Evolutionary conservation across 805 yeast genomes (phyloP), one percentile per base, ranked within the genome.

Genomic region (Saturnispora dispora): DNA sequence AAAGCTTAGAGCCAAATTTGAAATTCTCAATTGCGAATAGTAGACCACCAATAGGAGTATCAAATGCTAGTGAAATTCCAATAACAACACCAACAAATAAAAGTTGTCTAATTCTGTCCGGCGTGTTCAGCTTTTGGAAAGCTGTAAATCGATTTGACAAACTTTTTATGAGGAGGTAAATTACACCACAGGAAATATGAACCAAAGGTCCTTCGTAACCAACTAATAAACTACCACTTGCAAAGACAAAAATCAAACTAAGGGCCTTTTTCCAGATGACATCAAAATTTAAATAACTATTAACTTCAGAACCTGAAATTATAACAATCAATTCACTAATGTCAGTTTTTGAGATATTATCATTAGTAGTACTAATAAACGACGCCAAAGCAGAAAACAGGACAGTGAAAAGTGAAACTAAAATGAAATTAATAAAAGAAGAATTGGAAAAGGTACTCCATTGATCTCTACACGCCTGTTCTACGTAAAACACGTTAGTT

Each of bases 131-230:
- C 23, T 22, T 50, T n/a, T 50, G 41, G 13, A 56, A 55, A 11
- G 48, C 9, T 9, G 25, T n/a, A 5, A 45, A 51, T 10, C 55
- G 45, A n/a, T 59, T 62, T 2, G 57, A 51, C 48, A 70, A 63
- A 3, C 59, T 48, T 18, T 64, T 59, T 45, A 77, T 63, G 8
- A 76, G 50, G 51, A 67, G 37, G 55, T 67, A 64, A 57, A 82
- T 67, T 59, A 81, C 69, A 55, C 86, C 79, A 57, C 86, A 79
- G 0, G 91, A 76, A 4, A 88, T 77, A 64, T 88, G 95, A 25
- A 86, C 90, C 50, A 88, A 64, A 0, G 96, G 96, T 1, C 95
- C 96, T 59, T 88, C 96, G 60, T 81, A 82, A 6, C 96, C 96
- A 6, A 85, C 73, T 87, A 91, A 85, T 2, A 88, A 60, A 0